Evolutionary conservation across 2,329 filamentous ascomycete genomes (phyloP).

Genomic region (Grosmannia serpens): DNA sequence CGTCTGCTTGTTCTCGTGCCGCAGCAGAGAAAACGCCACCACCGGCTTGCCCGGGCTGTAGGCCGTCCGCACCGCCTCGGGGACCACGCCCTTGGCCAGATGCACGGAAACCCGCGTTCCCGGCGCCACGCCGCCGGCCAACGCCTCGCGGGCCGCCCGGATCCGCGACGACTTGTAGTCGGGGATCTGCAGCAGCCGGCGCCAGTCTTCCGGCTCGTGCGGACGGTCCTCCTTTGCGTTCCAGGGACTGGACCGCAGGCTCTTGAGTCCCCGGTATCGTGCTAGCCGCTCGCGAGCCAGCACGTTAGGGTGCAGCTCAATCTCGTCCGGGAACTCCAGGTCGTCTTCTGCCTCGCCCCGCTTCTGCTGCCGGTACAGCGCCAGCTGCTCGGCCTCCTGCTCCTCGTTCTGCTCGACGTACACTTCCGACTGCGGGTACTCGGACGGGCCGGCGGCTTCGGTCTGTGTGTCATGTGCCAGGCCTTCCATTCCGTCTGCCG

Average conservation of each 20-base stretch:
- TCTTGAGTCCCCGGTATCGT: constrained; percentile 86
- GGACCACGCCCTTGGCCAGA: constrained; percentile 38
- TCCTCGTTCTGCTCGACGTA: constrained; percentile 82
- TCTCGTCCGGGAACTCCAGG: constrained; percentile 92
- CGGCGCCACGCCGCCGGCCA: constrained; percentile 75
- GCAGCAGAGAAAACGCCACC: constrained; percentile 73
- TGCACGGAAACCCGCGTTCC: constrained; percentile 77
- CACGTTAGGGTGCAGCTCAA: constrained; percentile 83
- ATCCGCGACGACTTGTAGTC: constrained; percentile 82
- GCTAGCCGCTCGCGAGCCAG: constrained; percentile 74
- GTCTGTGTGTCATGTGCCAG: constrained; percentile 55
- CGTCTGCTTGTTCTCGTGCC: constrained; percentile 91
- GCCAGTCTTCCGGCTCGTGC: constrained; percentile 84
- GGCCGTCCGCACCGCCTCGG: constrained; percentile 29
- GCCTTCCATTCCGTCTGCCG: constrained; percentile 61
- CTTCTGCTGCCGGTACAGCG: constrained; percentile 67
- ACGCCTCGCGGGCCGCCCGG: constrained; percentile 64
- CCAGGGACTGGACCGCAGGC: constrained; percentile 77
- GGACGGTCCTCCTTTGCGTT: constrained; percentile 77
- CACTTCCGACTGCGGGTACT: constrained; percentile 89
- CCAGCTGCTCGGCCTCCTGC: constrained; percentile 62
- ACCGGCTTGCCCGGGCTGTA: constrained; percentile 49
- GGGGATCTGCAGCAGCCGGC: constrained; percentile 70
- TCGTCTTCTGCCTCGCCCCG: constrained; percentile 82
- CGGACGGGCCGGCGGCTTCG: constrained; percentile 59